A percentile compares a stretch with the other conserved stretches of the same genome.
phyloP scores from a whole-genome alignment of 768 basidiomycete species.

The Tricholoma furcatifolium region DNA sequence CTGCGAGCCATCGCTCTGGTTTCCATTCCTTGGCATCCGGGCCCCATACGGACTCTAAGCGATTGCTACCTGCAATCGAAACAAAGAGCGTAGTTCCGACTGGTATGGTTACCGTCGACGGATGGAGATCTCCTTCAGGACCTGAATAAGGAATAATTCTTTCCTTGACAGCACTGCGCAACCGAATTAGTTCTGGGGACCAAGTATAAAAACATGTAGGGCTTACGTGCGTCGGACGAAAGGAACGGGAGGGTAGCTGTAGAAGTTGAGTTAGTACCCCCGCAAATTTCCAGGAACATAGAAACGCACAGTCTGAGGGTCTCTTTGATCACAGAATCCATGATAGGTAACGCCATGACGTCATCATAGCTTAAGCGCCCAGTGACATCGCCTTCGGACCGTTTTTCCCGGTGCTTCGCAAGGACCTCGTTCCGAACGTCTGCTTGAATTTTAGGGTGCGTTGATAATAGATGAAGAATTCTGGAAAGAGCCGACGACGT shows the following conservation, averaged over 20 bases:
- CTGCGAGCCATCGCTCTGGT: conserved; percentile 49
- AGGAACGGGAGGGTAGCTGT: conserved; percentile 44
- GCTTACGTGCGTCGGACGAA: conserved; percentile 45
- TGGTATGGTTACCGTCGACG: conserved; percentile 39
- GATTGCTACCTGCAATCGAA: conserved; percentile 46
- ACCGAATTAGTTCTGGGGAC: background rate
- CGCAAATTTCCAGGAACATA: background rate
- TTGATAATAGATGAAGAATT: conserved; percentile 37
- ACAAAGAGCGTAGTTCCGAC: conserved; percentile 48
- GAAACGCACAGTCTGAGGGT: conserved; percentile 40
- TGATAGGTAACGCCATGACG: conserved; percentile 34
- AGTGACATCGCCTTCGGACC: conserved; percentile 14
- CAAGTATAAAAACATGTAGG: background rate
- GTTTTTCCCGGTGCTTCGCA: conserved; percentile 18
- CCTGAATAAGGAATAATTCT: conserved; percentile 38
- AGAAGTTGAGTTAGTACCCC: background rate
- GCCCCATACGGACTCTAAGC: conserved; percentile 52
- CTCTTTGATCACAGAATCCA: conserved; percentile 48
- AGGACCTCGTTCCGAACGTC: conserved; percentile 36
- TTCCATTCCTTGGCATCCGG: conserved; percentile 47
- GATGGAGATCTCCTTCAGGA: conserved; percentile 19
- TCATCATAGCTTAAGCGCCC: conserved; percentile 33
- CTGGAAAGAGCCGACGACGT: conserved; percentile 45
- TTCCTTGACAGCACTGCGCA: conserved; percentile 39
- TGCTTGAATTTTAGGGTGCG: conserved; percentile 37